These are phyloP conservation scores for Saitozyma sp. DNA, from an alignment of 768 basidiomycete genomes.

Conservation along the genomic window DNA sequence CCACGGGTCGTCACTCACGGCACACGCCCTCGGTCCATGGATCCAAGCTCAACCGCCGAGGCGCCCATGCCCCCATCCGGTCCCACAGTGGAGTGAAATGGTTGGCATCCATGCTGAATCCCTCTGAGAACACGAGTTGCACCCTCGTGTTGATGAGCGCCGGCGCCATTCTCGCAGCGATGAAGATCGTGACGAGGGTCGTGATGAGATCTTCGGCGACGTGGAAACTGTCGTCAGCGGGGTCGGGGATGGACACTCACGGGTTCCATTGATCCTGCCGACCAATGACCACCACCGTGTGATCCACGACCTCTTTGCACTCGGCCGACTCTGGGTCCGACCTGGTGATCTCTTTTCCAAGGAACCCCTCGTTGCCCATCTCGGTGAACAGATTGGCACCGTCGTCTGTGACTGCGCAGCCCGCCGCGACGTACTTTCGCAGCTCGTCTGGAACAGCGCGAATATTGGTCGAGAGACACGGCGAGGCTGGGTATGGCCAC, in stretches of 20 bases:
- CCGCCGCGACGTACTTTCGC: conserved; percentile 11
- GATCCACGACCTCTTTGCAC: conserved; percentile 25
- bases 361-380: conserved; percentile 42
- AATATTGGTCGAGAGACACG: conserved; percentile 36
- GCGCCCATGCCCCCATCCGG: conserved; percentile 45
- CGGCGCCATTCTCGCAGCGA: conserved; percentile 28
- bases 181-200: conserved; percentile 40
- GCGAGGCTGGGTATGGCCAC: conserved; percentile 48
- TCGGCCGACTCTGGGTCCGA: background rate
- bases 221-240: conserved; percentile 33
- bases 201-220: conserved; percentile 50
- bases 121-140: conserved; percentile 46
- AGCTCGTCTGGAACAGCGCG: conserved; percentile 15
- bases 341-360: conserved; percentile 16
- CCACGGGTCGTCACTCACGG: conserved; percentile 22
- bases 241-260: conserved; percentile 7
- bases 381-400: conserved; percentile 25
- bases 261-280: conserved; percentile 49
- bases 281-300: conserved; percentile 38
- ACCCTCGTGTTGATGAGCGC: conserved; percentile 23
- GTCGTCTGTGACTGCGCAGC: conserved; percentile 28
- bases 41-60: conserved; percentile 39
- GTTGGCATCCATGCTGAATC: conserved; percentile 41
- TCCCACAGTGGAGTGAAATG: conserved; percentile 49
- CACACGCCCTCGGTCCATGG: conserved; percentile 40